Percentiles rank a stretch among this genome's conserved stretches.
These are phyloP conservation scores for Trichoderma asperellum DNA, from an alignment of 2,329 filamentous ascomycete species.

Conservation along the genomic window DNA sequence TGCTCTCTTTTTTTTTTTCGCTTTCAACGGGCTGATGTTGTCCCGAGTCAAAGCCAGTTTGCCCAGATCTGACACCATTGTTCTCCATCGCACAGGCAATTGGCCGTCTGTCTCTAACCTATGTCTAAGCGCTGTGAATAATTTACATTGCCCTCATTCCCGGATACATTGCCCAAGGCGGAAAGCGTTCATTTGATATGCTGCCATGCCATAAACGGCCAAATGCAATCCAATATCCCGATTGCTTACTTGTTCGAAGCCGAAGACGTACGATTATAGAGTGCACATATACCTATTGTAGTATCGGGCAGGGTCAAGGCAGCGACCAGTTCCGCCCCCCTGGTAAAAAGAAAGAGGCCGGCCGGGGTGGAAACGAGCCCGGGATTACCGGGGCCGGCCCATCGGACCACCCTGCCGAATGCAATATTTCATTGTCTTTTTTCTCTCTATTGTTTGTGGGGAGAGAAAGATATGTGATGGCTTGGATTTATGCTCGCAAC, in stretches of 20 bases:
- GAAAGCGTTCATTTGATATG: background rate
- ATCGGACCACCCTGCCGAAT: constrained; percentile 12
- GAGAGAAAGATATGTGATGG: background rate
- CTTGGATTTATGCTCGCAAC: background rate
- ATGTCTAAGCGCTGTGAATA: background rate
- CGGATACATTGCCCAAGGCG: background rate
- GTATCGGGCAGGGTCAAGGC: background rate
- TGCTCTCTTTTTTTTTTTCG: background rate
- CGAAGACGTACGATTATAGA: background rate
- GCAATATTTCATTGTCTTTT: background rate
- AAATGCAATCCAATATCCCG: background rate
- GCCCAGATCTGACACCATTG: background rate
- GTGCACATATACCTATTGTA: background rate
- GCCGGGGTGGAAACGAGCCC: background rate
- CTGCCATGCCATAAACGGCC: background rate
- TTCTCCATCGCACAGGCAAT: background rate
- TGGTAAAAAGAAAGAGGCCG: background rate
- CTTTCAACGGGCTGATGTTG: background rate
- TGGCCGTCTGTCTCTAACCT: background rate
- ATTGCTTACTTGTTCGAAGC: constrained; percentile 1
- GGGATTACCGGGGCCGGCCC: background rate
- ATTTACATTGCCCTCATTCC: background rate
- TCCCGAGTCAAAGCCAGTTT: background rate
- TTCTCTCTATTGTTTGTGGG: background rate
- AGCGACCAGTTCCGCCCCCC: background rate